Base-by-base conservation (phyloP, 1,284 basidiomycete species). In the Lentinula novae-zelandiae region DNA sequence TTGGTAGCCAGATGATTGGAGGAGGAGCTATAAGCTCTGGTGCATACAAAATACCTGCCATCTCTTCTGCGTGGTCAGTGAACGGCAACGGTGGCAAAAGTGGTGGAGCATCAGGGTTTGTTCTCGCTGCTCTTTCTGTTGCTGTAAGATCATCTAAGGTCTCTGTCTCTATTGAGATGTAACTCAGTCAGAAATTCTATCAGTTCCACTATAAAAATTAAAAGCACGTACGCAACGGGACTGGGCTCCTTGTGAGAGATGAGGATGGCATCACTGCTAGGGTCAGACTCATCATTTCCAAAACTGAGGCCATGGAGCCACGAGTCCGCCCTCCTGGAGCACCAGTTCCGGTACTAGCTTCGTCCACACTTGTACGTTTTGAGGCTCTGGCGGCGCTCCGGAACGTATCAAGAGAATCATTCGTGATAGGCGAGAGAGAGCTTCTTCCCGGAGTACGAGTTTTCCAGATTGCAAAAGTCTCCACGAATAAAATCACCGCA, bases 1-100 rank as follows among this genome's bases (percentile, higher is more conserved):
- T 85, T 0, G 89, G 88, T 7, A 93, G 77, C 91, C 91, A 93
- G 53, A 94, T 89, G 55, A 87, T 84, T 0, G 90, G 90, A 7
- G 81, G 75, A 8, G 89, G 88, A 5, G 87, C 87, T 61, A 91
- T 81, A 44, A 93, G 78, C 70, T 91, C 90, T 1, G 90, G 89
- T 1, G 91, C 89, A 70, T 93, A 93, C 46, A 94, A 74, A 62
- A 93, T 84, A 4, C 86, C 84, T 7, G 83, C 80, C 82, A 89
- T 86, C 66, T 90, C 87, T 67, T 88, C 85, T 15, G 86, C 86
- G 63, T 89, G 87, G 70, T 89, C 88, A 0, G 82, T 79, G 67
- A 90, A 90, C 1, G 87, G 75, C 33, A 90, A 71, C 5, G 85
- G 78, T 15, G 89, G 88, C 2, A 92, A 79, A 67, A 83, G 86